Evolutionary conservation across 768 basidiomycete species (phyloP).

Genomic region (Pleurotus djamor): DNA sequence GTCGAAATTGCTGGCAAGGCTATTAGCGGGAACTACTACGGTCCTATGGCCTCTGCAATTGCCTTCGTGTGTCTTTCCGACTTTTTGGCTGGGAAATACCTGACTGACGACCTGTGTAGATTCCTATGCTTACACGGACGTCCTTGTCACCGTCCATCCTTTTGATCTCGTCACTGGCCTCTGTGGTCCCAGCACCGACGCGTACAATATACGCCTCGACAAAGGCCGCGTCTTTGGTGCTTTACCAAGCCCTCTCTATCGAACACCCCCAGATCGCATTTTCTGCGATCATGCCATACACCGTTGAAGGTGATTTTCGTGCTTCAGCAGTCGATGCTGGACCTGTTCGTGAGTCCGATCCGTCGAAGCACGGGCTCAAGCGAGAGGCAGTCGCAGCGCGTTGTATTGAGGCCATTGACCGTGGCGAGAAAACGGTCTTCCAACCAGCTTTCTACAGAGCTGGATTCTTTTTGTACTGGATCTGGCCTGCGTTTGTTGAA

Average conservation of each 20-base stretch:
- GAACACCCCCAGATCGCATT: conserved; percentile 74
- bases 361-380: conserved; percentile 58
- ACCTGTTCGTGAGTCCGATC: conserved; percentile 44
- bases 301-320: conserved; percentile 79
- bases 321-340: conserved; percentile 70
- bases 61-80: conserved; percentile 55
- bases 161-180: conserved; percentile 76
- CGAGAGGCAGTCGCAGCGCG: conserved; percentile 55
- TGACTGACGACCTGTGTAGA: conserved; percentile 37
- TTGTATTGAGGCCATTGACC: conserved; percentile 62
- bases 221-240: conserved; percentile 74
- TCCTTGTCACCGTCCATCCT: conserved; percentile 73
- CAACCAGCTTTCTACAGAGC: conserved; percentile 46
- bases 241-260: conserved; percentile 78
- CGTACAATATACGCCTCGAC: conserved; percentile 82
- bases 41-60: conserved; percentile 67
- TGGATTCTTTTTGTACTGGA: conserved; percentile 63
- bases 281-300: conserved; percentile 60
- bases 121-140: conserved; percentile 67
- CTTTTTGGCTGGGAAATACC: background rate
- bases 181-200: conserved; percentile 82
- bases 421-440: conserved; percentile 53
- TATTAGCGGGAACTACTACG: conserved; percentile 61
- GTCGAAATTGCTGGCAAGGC: conserved; percentile 58
- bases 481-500: conserved; percentile 58